Evolutionary conservation across 2,329 filamentous ascomycete genomes (phyloP).

Genomic region (Zymoseptoria ardabiliae): DNA sequence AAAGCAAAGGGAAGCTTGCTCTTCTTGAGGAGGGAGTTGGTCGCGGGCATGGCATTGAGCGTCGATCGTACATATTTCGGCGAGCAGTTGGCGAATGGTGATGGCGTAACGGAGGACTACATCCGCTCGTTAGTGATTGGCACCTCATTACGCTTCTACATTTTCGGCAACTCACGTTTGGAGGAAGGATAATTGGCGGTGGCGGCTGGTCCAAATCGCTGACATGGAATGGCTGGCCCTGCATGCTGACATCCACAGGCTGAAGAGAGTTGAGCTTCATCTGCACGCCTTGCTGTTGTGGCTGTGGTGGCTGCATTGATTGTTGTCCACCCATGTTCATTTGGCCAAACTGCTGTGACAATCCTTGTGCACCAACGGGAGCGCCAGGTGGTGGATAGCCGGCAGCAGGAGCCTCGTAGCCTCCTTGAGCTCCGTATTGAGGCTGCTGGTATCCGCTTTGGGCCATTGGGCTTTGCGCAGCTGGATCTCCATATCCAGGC

Average conservation of each 20-base stretch:
- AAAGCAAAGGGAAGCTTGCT: constrained; percentile 92
- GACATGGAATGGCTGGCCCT: constrained; percentile 90
- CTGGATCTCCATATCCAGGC: constrained; percentile 23
- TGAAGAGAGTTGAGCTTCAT: constrained; percentile 75
- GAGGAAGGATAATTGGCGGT: constrained; percentile 80
- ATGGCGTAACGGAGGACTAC: constrained; percentile 83
- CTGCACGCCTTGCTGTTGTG: constrained; percentile 41
- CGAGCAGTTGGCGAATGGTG: constrained; percentile 82
- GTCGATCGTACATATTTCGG: constrained; percentile 94
- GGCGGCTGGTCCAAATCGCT: constrained; percentile 86
- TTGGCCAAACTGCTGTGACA: constrained; percentile 69
- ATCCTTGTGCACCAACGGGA: constrained; percentile 24
- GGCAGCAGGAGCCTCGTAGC: constrained; percentile 55
- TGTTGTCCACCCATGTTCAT: constrained; percentile 57
- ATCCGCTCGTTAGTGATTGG: constrained; percentile 5
- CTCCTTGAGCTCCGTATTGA: constrained; percentile 42
- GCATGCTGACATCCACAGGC: constrained; percentile 66
- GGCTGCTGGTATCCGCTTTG: constrained; percentile 30
- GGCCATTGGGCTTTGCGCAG: constrained; percentile 13
- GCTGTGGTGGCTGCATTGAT: constrained; percentile 40
- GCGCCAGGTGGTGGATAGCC: constrained; percentile 14
- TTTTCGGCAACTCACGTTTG: constrained; percentile 62
- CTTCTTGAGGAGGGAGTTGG: constrained; percentile 88
- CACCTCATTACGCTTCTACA: not conserved
- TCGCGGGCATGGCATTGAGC: constrained; percentile 87